phyloP scores from a whole-genome alignment of 805 yeast genomes.

The Phaffomyces opuntiae region DNA sequence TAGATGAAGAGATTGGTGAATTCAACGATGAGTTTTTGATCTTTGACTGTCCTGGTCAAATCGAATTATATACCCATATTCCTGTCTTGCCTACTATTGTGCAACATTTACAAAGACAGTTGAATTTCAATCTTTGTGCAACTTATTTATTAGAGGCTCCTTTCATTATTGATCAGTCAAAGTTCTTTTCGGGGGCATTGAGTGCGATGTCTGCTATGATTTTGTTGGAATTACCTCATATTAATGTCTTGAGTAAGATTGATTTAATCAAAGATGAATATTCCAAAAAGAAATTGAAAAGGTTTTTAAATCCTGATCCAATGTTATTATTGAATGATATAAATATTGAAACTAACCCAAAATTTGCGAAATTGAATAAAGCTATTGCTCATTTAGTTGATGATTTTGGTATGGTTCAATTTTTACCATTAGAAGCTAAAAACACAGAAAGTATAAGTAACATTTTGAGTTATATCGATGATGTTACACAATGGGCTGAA shows the following conservation, averaged over 20 bases:
- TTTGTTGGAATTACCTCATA: slow-evolving; percentile 87
- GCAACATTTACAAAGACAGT: slow-evolving; percentile 69
- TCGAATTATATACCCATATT: slow-evolving; percentile 88
- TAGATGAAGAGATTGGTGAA: slow-evolving; percentile 95
- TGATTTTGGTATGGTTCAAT: slow-evolving; percentile 98
- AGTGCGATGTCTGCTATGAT: slow-evolving; percentile 99
- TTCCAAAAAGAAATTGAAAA: slow-evolving; percentile 68
- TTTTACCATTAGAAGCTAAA: slow-evolving; percentile 79
- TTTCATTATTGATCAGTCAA: slow-evolving; percentile 81
- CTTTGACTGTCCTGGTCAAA: slow-evolving; percentile 96
- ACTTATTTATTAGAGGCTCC: slow-evolving; percentile 91
- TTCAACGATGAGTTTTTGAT: slow-evolving; percentile 89
- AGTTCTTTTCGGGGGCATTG: slow-evolving; percentile 91
- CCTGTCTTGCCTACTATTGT: slow-evolving; percentile 90
- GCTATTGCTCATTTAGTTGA: slow-evolving; percentile 88
- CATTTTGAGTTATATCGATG: slow-evolving; percentile 88
- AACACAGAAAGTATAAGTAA: slow-evolving; percentile 71
- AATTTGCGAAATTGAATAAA: slow-evolving; percentile 63
- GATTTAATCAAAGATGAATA: slow-evolving; percentile 80
- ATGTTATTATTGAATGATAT: slow-evolving; percentile 50
- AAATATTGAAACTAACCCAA: slow-evolving; percentile 47
- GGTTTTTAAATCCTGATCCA: slow-evolving; percentile 90
- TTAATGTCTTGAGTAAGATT: slow-evolving; percentile 79
- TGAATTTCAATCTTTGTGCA: slow-evolving; percentile 87
- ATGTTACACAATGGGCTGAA: slow-evolving; percentile 97